Base-by-base conservation (phyloP, 495 filamentous ascomycete species). In the Neohortaea acidophila region DNA sequence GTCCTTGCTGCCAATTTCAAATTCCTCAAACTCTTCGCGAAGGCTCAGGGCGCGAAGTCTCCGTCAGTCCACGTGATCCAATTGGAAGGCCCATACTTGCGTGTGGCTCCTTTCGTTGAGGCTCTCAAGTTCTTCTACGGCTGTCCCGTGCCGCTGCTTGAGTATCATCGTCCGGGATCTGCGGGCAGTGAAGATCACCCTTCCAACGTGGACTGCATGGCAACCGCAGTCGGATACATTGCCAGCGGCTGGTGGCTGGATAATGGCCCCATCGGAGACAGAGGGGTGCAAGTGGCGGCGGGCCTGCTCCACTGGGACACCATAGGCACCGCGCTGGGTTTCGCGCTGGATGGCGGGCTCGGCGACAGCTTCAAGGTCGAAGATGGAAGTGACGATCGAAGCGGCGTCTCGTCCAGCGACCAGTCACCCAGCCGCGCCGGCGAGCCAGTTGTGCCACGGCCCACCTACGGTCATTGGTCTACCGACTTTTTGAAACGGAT, bases 301-400 rank as follows among this genome's bases (percentile, higher is more conserved):
- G 33, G 33, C 2, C 39, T 59, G 4, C 32, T 61, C n/a, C 47
- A 53, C 31, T 59, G 56, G 58, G 56, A 61, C 33, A 61, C 48
- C 3, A 26, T 61, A 2, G 42, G 47, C 5, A 28, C 45, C 12
- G 48, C 44, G 2, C 38, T 61, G 10, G 31, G 28, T 10, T 59
- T 56, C 21, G 47, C 49, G 4, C 44, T 59, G 1, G 40, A 52
- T 6, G 51, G 48, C 15, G 44, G 53, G 1, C 31, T 52, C 8
- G 32, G 48, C 20, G 28, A 21, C 10, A 26, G 19, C 20, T 53
- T 39, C 34, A 26, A 11, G 3, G 35, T 38, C 21, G 43, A 48
- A 1, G 44, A 45, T 33, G 41, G 47, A 13, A 36, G 35, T 20
- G 51, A 51, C 30, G 43, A 46, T 35, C 20, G 32, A 17, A 29